Evolutionary conservation across 495 filamentous ascomycete genomes (phyloP).

Genomic region (Chaetomidium leptoderma): DNA sequence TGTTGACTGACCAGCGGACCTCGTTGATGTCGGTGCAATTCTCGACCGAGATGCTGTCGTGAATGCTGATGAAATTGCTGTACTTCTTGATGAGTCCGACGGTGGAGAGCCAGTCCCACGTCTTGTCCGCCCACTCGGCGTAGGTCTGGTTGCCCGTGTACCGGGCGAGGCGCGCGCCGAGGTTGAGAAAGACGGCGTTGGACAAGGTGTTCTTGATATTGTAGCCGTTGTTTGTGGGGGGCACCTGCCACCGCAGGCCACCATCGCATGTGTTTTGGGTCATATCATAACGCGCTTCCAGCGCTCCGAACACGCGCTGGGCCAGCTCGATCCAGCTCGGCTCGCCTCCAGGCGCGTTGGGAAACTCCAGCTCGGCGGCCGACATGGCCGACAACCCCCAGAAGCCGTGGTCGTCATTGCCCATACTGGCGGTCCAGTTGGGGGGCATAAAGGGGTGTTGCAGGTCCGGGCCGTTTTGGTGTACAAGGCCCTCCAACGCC

Average conservation of each 20-base stretch:
- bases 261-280: conserved; percentile 52
- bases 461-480: conserved; percentile 37
- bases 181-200: conserved; percentile 76
- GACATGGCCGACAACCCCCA: conserved; percentile 66
- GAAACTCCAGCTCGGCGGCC: conserved; percentile 62
- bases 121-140: conserved; percentile 63
- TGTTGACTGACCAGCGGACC: background rate
- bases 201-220: conserved; percentile 72
- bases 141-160: conserved; percentile 77
- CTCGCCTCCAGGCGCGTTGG: conserved; percentile 46
- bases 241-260: conserved; percentile 74
- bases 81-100: background rate
- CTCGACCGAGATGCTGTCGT: background rate
- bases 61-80: no score
- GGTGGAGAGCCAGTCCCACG: conserved; percentile 60
- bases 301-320: conserved; percentile 66
- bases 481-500: conserved; percentile 44
- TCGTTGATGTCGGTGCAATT: background rate
- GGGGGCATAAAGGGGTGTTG: conserved; percentile 56
- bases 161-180: conserved; percentile 65
- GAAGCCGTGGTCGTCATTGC: conserved; percentile 73
- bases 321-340: conserved; percentile 65
- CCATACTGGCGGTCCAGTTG: conserved; percentile 64
- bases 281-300: conserved; percentile 54
- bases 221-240: conserved; percentile 64